Conservation (phyloP, 192 early-diverging fungal species). For the Backusella parvicylindrica region DNA sequence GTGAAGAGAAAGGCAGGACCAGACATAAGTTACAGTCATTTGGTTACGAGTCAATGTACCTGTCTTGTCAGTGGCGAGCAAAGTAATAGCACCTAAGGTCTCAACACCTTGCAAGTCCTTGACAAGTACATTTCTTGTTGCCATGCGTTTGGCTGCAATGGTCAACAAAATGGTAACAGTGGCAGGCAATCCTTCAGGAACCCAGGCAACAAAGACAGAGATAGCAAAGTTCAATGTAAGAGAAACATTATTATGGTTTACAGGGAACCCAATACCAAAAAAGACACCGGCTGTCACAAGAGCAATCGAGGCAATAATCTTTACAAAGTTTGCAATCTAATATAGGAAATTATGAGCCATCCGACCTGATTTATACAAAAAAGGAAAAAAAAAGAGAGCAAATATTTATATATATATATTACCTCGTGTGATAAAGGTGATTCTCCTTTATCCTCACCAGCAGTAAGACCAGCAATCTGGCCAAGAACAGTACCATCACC, state of each 20-base stretch:
- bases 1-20: slow-evolving; percentile 73
- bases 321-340: slow-evolving; percentile 73
- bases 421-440: slow-evolving; percentile 72
- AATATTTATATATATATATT: slow-evolving; percentile 5
- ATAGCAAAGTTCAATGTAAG: slow-evolving; percentile 89
- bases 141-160: slow-evolving; percentile 96
- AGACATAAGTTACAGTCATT: slow-evolving; percentile 93
- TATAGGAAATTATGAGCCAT: not conserved
- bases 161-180: slow-evolving; percentile 93
- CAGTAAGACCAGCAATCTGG: slow-evolving; percentile 88
- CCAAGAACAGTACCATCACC: slow-evolving; percentile 94
- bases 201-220: slow-evolving; percentile 84
- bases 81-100: slow-evolving; percentile 94
- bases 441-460: slow-evolving; percentile 67
- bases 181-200: slow-evolving; percentile 91
- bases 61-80: slow-evolving; percentile 97
- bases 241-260: slow-evolving; percentile 55
- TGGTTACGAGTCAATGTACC: slow-evolving; percentile 96
- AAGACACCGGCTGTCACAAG: slow-evolving; percentile 75
- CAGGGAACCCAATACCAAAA: slow-evolving; percentile 71
- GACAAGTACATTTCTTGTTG: slow-evolving; percentile 82
- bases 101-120: slow-evolving; percentile 97
- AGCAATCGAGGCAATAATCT: slow-evolving; percentile 81
- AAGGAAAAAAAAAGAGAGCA: not conserved
- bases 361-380: not conserved